Evolutionary conservation across 441 rosid species (phyloP).

Genomic region (Adansonia madagascariensis): DNA sequence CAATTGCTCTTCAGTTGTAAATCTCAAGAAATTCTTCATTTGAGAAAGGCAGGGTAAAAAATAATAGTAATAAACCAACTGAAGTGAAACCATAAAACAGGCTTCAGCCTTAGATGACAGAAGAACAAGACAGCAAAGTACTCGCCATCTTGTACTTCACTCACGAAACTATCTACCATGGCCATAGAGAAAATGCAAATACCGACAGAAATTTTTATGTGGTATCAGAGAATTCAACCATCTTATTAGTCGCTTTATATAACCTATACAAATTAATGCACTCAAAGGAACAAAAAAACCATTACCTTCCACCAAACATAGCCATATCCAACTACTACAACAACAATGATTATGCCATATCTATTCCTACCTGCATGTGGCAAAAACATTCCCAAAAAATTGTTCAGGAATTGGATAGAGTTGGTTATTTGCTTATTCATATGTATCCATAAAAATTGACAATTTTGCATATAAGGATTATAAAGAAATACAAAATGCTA

Average conservation of each 20-base stretch:
- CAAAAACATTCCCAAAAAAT: constrained; percentile 23
- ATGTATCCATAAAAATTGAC: no score
- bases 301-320: constrained; percentile 98
- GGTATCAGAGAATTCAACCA: constrained; percentile 14
- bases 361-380: constrained; percentile 60
- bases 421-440: background rate
- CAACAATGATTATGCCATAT: constrained; percentile 66
- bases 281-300: constrained; percentile 11
- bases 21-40: background rate
- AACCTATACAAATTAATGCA: background rate
- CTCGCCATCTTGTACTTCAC: background rate
- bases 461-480: constrained; percentile 6
- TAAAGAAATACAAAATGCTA: background rate
- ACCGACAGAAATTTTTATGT: background rate
- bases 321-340: constrained; percentile 83
- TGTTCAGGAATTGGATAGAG: background rate
- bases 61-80: no score
- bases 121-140: background rate
- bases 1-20: background rate
- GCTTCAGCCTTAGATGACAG: background rate
- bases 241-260: background rate
- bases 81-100: no score
- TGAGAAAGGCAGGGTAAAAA: no score
- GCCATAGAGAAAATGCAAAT: constrained; percentile 4
- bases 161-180: background rate